These are phyloP conservation scores for Fragaria iinumae DNA, from an alignment of 306 rosid genomes.

Conservation along the genomic window DNA sequence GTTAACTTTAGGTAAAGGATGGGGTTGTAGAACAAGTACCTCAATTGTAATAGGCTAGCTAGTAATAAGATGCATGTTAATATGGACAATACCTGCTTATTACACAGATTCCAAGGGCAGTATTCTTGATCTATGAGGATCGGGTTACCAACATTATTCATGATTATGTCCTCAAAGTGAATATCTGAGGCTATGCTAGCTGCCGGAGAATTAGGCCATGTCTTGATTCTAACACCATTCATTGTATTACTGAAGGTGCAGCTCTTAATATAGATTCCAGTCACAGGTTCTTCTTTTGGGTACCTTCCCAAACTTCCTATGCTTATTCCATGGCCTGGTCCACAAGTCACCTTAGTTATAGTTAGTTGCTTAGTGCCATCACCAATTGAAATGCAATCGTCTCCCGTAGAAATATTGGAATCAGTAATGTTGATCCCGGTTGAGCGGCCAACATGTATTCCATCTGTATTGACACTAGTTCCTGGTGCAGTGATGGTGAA, in stretches of 20 bases:
- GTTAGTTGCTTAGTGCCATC: neutral
- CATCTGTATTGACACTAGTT: neutral
- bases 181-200: neutral
- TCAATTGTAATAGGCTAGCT: no score
- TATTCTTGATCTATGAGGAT: neutral
- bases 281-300: neutral
- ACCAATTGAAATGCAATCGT: neutral
- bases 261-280: neutral
- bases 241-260: neutral
- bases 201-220: slow-evolving; percentile 1
- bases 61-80: neutral
- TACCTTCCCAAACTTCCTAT: slow-evolving; percentile 5
- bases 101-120: neutral
- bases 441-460: neutral
- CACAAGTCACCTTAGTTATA: neutral
- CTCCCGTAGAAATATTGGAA: neutral
- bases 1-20: no score
- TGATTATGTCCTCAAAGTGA: neutral
- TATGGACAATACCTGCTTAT: neutral
- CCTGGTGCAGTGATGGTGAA: neutral
- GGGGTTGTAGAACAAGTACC: no score
- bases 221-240: neutral
- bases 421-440: neutral
- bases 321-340: slow-evolving; percentile 6
- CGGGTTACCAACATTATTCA: neutral